Base-by-base conservation (phyloP, 306 rosid species). In the Amphicarpaea edgeworthii region DNA sequence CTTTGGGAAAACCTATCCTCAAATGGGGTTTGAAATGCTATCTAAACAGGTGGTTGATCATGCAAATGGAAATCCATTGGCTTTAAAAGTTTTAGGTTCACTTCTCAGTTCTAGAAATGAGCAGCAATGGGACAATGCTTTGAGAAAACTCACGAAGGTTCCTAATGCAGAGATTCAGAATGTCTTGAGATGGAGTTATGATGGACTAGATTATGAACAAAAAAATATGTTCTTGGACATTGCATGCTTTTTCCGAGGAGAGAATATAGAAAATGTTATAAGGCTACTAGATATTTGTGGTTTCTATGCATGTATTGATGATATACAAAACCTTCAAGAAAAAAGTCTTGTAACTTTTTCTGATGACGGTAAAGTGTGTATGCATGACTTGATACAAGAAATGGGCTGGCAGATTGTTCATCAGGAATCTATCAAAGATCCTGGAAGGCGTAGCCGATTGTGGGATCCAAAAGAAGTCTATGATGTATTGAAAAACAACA, bases 311-410 rank as follows among this genome's bases (percentile, higher is more conserved):
- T 5, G 0, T 12, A 75, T 68, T 59, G 72, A 68, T 59, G 72
- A 68, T 6, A 9, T 75, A 32, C 9, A 26, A 10, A 30, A 7
- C 43, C 78, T 81, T 28, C 20, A 1, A 20, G 79, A 81, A n/a
- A 81, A 50, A 40, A 67, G 77, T 30, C 61, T 81, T 6, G 28
- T 81, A 37, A 37, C 50, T 40, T 1, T 9, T 37, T 38, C 81
- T 23, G 55, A 38, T 51, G 12, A 1, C 1, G 10, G 10, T 45
- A 5, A 10, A 3, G 37, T 81, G 7, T 0, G 3, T 6, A 82
- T 83, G 84, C 90, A 83, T 66, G 82, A 74, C 11, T 47, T 78
- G 72, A 38, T 78, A 42, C 82, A 83, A 10, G 20, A 62, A 66
- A 64, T 81, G 77, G 90, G 82, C 3, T 11, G 26, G 42, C 68